phyloP scores from a whole-genome alignment of 176 grass and related monocot species.

The Hyparrhenia diplandra region DNA sequence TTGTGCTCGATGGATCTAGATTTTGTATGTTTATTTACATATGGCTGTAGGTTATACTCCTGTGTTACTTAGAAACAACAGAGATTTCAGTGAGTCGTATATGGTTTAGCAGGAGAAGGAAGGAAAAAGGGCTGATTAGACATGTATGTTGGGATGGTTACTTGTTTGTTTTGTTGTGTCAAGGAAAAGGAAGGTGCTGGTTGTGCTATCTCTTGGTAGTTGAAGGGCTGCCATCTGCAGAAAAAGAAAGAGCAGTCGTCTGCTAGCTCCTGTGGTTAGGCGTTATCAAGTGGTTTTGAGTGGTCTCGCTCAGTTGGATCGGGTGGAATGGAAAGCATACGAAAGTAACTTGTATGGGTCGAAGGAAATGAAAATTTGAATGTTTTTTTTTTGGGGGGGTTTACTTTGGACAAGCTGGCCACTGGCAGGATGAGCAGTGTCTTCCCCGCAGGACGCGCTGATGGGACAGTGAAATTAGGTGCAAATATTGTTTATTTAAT shows the following conservation, averaged over 20 bases:
- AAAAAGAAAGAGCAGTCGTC: background rate
- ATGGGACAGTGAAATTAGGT: conserved; percentile 12
- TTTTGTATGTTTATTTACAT: background rate
- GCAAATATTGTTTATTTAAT: background rate
- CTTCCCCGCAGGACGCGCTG: conserved; percentile 13
- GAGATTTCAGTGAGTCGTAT: background rate
- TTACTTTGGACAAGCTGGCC: background rate
- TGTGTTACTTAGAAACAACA: background rate
- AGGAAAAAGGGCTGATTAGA: background rate
- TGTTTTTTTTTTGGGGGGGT: background rate
- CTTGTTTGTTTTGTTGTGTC: background rate
- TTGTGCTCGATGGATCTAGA: background rate
- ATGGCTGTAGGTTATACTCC: background rate
- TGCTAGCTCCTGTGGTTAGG: background rate
- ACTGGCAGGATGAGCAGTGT: background rate
- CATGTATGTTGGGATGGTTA: background rate
- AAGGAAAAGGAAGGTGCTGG: background rate
- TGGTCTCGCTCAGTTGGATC: background rate
- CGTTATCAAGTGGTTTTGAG: background rate
- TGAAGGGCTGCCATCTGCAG: conserved; percentile 23
- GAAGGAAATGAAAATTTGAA: background rate
- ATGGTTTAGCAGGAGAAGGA: background rate
- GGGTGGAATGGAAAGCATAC: background rate
- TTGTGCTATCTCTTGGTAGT: background rate
- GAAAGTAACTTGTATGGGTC: too few species aligned